phyloP scores from a whole-genome alignment of 75 land plant species.

The Larix kaempferi region DNA sequence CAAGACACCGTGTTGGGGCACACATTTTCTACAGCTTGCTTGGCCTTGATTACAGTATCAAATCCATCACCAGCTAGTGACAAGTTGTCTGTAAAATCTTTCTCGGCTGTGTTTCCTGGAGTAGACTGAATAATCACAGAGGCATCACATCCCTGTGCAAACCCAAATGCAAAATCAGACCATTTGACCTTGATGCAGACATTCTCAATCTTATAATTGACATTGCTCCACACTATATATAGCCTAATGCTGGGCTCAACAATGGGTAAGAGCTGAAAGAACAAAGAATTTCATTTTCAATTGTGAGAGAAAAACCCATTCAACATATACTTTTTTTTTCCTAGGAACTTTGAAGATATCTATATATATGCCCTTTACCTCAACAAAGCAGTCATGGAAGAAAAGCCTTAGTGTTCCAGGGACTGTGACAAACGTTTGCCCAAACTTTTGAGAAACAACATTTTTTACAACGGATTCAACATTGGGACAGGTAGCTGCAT shows the following conservation, averaged over 20 bases:
- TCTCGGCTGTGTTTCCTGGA: constrained; percentile 59
- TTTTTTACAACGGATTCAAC: constrained; percentile 38
- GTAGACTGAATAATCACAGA: constrained; percentile 55
- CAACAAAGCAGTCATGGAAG: constrained; percentile 40
- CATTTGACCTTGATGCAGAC: neutral
- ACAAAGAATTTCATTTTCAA: neutral
- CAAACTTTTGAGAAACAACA: constrained; percentile 35
- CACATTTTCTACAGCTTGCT: constrained; percentile 57
- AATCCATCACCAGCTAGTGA: constrained; percentile 90
- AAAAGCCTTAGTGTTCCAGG: constrained; percentile 57
- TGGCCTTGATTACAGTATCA: constrained; percentile 84
- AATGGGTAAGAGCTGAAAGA: neutral
- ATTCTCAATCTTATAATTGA: neutral
- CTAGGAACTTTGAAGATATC: too few species aligned
- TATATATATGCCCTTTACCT: constrained; percentile 3
- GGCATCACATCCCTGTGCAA: constrained; percentile 68
- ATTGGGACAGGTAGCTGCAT: constrained; percentile 41
- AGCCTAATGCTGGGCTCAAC: neutral
- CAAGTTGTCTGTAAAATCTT: constrained; percentile 59
- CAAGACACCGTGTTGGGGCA: constrained; percentile 34
- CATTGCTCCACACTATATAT: neutral
- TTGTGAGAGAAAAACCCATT: neutral
- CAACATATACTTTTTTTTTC: too few species aligned
- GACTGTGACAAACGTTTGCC: constrained; percentile 33
- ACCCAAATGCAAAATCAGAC: neutral